phyloP scores from a whole-genome alignment of 164 flowering plant genomes.

The Vitis vinifera region DNA sequence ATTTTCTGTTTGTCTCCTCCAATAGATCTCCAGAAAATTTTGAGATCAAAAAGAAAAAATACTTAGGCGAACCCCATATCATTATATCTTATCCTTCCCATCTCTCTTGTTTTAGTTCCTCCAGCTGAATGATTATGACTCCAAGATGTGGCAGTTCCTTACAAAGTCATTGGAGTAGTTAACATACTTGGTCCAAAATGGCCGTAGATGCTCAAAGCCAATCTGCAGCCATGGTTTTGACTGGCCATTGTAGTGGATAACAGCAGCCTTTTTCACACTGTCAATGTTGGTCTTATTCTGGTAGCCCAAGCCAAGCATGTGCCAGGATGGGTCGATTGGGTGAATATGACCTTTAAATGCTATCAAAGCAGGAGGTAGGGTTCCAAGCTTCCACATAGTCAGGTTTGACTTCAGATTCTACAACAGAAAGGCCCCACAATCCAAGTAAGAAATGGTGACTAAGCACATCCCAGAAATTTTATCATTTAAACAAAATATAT shows the following conservation, averaged over 20 bases:
- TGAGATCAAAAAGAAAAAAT: constrained; percentile 9
- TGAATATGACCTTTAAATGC: constrained; percentile 91
- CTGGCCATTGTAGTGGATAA: constrained; percentile 97
- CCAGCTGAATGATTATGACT: constrained; percentile 37
- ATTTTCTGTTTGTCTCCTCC: constrained; percentile 16
- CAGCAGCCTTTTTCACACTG: constrained; percentile 77
- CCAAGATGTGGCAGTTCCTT: constrained; percentile 88
- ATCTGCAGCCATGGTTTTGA: constrained; percentile 95
- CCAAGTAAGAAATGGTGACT: not conserved
- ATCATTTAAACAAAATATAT: not conserved
- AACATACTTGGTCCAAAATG: constrained; percentile 94
- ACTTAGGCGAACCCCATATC: constrained; percentile 8
- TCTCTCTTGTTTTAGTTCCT: constrained; percentile 13
- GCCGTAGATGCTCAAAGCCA: constrained; percentile 89
- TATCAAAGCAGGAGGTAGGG: constrained; percentile 96
- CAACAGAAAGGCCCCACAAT: constrained; percentile 2
- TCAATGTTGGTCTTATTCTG: constrained; percentile 81
- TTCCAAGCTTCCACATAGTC: constrained; percentile 95
- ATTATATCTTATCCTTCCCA: constrained; percentile 7
- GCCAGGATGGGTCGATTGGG: constrained; percentile 96
- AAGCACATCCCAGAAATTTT: not conserved
- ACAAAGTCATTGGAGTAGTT: constrained; percentile 90
- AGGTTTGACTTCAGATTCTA: constrained; percentile 90
- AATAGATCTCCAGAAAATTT: constrained; percentile 2
- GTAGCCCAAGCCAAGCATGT: constrained; percentile 98